These are phyloP conservation scores for Lichtheimia ornata DNA, from an alignment of 371 early-diverging fungal genomes.

Conservation along the genomic window DNA sequence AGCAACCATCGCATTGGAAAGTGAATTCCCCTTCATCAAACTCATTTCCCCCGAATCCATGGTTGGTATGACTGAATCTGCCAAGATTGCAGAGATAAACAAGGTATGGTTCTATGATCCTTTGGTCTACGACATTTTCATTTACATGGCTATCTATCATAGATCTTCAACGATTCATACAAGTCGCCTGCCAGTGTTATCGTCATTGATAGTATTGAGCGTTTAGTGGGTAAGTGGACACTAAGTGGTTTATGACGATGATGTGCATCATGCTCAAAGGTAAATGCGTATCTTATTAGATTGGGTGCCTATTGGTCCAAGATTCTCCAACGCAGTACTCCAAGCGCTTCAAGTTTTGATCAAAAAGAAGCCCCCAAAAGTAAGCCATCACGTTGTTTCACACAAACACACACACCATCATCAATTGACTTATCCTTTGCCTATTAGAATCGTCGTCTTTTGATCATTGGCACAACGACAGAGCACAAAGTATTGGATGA, in stretches of 20 bases:
- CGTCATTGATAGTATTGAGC: slow-evolving; percentile 97
- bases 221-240: slow-evolving; percentile 69
- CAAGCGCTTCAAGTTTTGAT: slow-evolving; percentile 94
- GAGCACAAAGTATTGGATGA: slow-evolving; percentile 80
- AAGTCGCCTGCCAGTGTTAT: slow-evolving; percentile 95
- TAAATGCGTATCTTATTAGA: slow-evolving; percentile 54
- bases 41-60: slow-evolving; percentile 97
- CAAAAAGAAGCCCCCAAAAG: slow-evolving; percentile 91
- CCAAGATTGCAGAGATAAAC: slow-evolving; percentile 93
- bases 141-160: neutral
- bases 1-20: slow-evolving; percentile 92
- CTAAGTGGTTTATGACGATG: neutral
- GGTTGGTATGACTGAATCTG: slow-evolving; percentile 94
- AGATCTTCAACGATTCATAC: slow-evolving; percentile 96
- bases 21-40: slow-evolving; percentile 98
- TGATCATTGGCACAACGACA: slow-evolving; percentile 88
- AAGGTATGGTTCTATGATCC: slow-evolving; percentile 51
- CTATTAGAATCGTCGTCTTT: slow-evolving; percentile 64
- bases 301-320: slow-evolving; percentile 98
- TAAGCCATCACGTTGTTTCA: slow-evolving; percentile 7
- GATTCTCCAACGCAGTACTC: slow-evolving; percentile 96
- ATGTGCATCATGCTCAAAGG: neutral
- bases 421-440: neutral
- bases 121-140: neutral
- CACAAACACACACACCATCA: too few relatives aligned